phyloP scores from a whole-genome alignment of 2,329 filamentous ascomycete genomes.

The Neonectria punicea region DNA sequence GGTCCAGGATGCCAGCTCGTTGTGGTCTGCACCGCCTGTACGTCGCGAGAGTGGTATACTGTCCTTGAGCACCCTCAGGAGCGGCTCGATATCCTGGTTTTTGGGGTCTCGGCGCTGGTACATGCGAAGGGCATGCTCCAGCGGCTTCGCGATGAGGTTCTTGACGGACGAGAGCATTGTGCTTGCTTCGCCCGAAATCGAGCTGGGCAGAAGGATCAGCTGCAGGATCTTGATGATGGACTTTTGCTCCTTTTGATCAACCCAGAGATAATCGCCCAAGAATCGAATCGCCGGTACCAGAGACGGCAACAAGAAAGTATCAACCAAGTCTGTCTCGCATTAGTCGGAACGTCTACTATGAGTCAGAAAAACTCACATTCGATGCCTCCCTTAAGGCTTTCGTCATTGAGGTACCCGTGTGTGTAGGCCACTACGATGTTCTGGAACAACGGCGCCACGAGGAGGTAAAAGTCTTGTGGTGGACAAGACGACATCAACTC shows the following conservation, averaged over 20 bases:
- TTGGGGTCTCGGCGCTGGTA: slow-evolving; percentile 74
- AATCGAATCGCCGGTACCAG: slow-evolving; percentile 79
- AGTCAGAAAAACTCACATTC: slow-evolving; percentile 67
- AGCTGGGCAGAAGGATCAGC: slow-evolving; percentile 75
- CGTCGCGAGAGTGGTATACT: slow-evolving; percentile 68
- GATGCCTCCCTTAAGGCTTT: slow-evolving; percentile 77
- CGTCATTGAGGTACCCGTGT: slow-evolving; percentile 72
- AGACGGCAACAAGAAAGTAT: slow-evolving; percentile 83
- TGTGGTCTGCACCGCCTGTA: slow-evolving; percentile 69
- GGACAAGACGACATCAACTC: slow-evolving; percentile 85
- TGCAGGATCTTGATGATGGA: slow-evolving; percentile 78
- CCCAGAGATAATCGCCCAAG: slow-evolving; percentile 76
- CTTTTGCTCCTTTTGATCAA: slow-evolving; percentile 72
- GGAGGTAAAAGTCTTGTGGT: slow-evolving; percentile 83
- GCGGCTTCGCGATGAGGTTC: slow-evolving; percentile 74
- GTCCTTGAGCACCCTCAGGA: slow-evolving; percentile 73
- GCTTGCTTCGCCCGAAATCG: slow-evolving; percentile 76
- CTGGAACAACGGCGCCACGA: slow-evolving; percentile 80
- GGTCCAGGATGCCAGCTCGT: slow-evolving; percentile 76
- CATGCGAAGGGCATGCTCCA: slow-evolving; percentile 74
- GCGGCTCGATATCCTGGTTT: slow-evolving; percentile 75
- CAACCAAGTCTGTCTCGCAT: slow-evolving; percentile 70
- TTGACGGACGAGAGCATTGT: slow-evolving; percentile 77
- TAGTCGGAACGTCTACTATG: slow-evolving; percentile 12
- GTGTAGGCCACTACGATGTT: slow-evolving; percentile 78